Percentiles rank a stretch among this genome's conserved stretches.
phyloP scores from a whole-genome alignment of 208 protist genomes.

The Endotrypanum monterogeii region DNA sequence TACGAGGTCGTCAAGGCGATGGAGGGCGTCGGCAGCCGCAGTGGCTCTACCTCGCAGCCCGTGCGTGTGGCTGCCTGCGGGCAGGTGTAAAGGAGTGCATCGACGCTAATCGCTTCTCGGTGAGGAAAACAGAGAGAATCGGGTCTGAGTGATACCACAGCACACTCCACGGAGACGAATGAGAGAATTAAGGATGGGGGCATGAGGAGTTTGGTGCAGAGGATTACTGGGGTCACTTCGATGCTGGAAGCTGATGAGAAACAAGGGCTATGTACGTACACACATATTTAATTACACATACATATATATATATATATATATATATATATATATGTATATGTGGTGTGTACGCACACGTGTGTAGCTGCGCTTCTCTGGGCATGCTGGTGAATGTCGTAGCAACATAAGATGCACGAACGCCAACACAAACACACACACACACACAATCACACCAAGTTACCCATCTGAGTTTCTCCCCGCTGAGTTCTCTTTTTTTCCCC shows the following conservation, averaged over 20 bases:
- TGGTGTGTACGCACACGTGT: no score
- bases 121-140: no score
- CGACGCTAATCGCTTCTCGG: neutral
- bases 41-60: constrained; percentile 52
- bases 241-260: neutral
- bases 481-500: neutral
- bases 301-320: neutral
- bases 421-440: neutral
- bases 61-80: constrained; percentile 72
- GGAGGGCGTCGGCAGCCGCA: constrained; percentile 70
- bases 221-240: neutral
- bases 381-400: neutral
- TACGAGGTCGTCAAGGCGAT: constrained; percentile 87
- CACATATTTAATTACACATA: no score
- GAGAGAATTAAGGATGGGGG: neutral
- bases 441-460: neutral
- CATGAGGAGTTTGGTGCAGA: neutral
- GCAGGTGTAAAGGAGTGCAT: constrained; percentile 45
- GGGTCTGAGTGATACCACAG: no score
- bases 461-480: neutral
- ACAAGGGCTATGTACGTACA: neutral
- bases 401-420: no score
- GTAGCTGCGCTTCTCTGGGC: neutral
- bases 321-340: neutral
- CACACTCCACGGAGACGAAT: neutral